Evolutionary conservation across 176 grass and related monocot species (phyloP), one percentile per base, ranked within the genome.

Genomic region (Saccharum officinarum): DNA sequence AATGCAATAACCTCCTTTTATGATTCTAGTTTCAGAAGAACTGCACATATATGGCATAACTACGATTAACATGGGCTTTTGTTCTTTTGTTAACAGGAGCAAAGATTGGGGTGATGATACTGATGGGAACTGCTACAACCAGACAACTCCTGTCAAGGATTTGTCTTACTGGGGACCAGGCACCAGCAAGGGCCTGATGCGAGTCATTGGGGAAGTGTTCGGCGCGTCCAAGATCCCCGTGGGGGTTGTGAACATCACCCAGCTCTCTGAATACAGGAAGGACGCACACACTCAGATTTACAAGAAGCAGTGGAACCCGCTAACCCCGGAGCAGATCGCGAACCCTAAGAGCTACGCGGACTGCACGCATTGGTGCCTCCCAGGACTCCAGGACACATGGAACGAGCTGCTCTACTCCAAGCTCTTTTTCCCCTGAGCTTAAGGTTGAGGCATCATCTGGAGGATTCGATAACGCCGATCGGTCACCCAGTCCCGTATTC

Each of bases 221-320:
- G 42, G 81, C 22, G 5, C 81, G 2, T 80, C 89, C 22, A 59
- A 68, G 50, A 33, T 89, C 50, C 93, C 97, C 0, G 80, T 99
- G 3, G 91, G 88, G 0, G 10, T 99, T 25, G 86, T 99, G 73
- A 94, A 96, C 86, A 96, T 99, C 82, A 96, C 97, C 11, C 93
- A 99, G 78, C 86, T 96, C 11, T 99, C 97, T 0, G 97, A 99
- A 37, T 99, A 99, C 84, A 94, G 93, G 22, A 99, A 91, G 77
- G 97, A 99, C 1, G 97, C 93, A 0, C 97, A 99, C 82, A 95
- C 97, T 15, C 93, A 94, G 78, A 96, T 99, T 63, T 99, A 99
- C 89, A 99, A 99, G 82, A 96, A 96, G 86, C 90, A 96, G 67
- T 96, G 93, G 97, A 89, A 66, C 44, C 93, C 90, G 1, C 81